Evolutionary conservation across 805 yeast genomes (phyloP).

Genomic region (Candida verbasci): DNA sequence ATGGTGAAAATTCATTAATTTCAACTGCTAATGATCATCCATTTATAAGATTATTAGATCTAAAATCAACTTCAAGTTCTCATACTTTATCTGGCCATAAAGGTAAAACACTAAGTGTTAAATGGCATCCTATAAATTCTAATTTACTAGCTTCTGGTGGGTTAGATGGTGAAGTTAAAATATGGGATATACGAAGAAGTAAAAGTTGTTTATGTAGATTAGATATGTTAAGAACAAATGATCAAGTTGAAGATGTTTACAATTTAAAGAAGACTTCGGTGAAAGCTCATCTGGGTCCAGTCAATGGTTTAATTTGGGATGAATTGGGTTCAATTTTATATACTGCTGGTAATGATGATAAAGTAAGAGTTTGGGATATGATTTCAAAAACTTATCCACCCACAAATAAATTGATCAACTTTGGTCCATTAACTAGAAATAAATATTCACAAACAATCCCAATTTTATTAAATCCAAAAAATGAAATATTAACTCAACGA

Average conservation of each 20-base stretch:
- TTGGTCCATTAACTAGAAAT: slow-evolving; percentile 75
- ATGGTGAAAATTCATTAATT: slow-evolving; percentile 44
- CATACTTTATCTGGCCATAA: slow-evolving; percentile 66
- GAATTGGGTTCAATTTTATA: slow-evolving; percentile 58
- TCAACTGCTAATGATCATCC: slow-evolving; percentile 72
- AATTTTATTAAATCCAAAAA: slow-evolving; percentile 46
- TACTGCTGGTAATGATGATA: slow-evolving; percentile 77
- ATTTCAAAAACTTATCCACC: slow-evolving; percentile 32
- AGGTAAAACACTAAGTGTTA: slow-evolving; percentile 52
- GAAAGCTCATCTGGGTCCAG: slow-evolving; percentile 73
- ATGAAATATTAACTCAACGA: slow-evolving; percentile 55
- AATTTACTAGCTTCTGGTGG: slow-evolving; percentile 75
- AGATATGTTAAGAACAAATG: slow-evolving; percentile 49
- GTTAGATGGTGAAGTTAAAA: slow-evolving; percentile 68
- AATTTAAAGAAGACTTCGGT: slow-evolving; percentile 31
- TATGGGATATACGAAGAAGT: slow-evolving; percentile 84
- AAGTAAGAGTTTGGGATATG: slow-evolving; percentile 74
- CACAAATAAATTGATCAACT: slow-evolving; percentile 61
- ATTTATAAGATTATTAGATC: slow-evolving; percentile 64
- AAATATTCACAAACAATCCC: slow-evolving; percentile 47
- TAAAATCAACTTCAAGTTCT: slow-evolving; percentile 67
- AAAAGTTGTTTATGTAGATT: slow-evolving; percentile 58
- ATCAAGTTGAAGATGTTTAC: slow-evolving; percentile 3
- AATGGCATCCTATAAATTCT: slow-evolving; percentile 69
- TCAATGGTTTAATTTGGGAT: slow-evolving; percentile 77